Percentiles rank a stretch among this genome's conserved stretches.
These are phyloP conservation scores for Coemansia sp. DNA, from an alignment of 192 early-diverging fungal species.

Conservation along the genomic window DNA sequence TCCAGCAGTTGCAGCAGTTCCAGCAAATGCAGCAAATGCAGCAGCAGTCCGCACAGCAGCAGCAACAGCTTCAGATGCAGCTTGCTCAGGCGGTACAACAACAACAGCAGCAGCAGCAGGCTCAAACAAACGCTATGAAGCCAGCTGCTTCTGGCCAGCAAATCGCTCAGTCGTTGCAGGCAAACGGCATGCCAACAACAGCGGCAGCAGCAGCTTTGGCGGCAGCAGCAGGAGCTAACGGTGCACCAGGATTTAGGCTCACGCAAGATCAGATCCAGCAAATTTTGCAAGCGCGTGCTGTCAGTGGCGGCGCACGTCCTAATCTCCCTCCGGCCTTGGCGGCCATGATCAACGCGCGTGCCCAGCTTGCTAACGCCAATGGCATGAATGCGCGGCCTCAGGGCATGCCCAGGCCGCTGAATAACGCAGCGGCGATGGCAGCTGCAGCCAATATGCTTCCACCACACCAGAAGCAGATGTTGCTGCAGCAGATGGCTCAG, in stretches of 20 bases:
- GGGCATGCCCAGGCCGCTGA: constrained; percentile 19
- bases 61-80: constrained; percentile 9
- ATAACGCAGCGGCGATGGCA: constrained; percentile 13
- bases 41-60: neutral
- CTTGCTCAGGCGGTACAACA: constrained; percentile 8
- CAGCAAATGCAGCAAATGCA: constrained; percentile 30
- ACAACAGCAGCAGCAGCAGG: constrained; percentile 27
- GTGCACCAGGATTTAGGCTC: constrained; percentile 27
- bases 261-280: constrained; percentile 49
- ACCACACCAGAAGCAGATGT: constrained; percentile 47
- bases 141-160: constrained; percentile 19
- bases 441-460: constrained; percentile 34
- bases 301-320: constrained; percentile 26
- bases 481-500: constrained; percentile 40
- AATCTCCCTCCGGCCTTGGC: constrained; percentile 44
- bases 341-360: constrained; percentile 39
- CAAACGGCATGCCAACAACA: neutral
- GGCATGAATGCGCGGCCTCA: constrained; percentile 13
- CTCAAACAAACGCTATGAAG: constrained; percentile 16
- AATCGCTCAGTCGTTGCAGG: neutral
- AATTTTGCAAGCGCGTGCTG: constrained; percentile 50
- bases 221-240: constrained; percentile 11
- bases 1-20: constrained; percentile 24
- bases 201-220: constrained; percentile 2
- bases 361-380: constrained; percentile 30